Percentiles rank a stretch among this genome's conserved stretches.
Evolutionary conservation across 1,284 basidiomycete genomes (phyloP).

Genomic region (Cutaneotrichosporon dermatis): DNA sequence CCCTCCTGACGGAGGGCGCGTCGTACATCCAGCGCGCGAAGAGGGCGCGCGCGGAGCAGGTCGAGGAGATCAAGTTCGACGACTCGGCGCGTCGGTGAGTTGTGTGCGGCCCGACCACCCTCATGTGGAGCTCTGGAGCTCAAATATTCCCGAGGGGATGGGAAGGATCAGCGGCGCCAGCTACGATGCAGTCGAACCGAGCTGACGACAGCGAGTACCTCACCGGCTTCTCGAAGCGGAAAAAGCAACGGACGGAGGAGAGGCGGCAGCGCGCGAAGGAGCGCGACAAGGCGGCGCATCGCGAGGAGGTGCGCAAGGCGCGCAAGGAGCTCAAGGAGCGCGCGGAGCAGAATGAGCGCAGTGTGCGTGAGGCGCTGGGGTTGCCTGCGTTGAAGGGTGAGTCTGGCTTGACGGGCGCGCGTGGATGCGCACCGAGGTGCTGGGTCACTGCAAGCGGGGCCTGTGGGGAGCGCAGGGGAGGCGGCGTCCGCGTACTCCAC

Average conservation of each 20-base stretch:
- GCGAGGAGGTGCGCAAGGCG: constrained; percentile 44
- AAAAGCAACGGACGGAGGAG: constrained; percentile 49
- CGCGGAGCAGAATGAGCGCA: constrained; percentile 43
- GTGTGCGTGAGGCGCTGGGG: constrained; percentile 44
- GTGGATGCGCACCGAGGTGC: too few species aligned
- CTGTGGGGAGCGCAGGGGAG: too few species aligned
- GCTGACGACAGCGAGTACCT: constrained; percentile 43
- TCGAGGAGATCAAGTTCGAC: constrained; percentile 50
- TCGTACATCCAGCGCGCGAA: constrained; percentile 47
- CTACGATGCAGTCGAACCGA: too few species aligned
- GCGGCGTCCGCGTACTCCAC: too few species aligned
- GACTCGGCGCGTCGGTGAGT: constrained; percentile 46
- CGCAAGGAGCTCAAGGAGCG: constrained; percentile 39
- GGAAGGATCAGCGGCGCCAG: too few species aligned
- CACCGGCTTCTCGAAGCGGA: constrained; percentile 49
- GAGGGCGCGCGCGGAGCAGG: constrained; percentile 42
- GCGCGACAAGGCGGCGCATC: constrained; percentile 43
- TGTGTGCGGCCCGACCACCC: too few species aligned
- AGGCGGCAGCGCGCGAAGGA: constrained; percentile 43
- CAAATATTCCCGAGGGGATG: too few species aligned
- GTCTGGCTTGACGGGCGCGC: neutral
- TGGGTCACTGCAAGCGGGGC: too few species aligned
- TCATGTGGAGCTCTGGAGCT: too few species aligned
- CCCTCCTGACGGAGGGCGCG: constrained; percentile 48
- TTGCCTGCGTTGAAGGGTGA: constrained; percentile 28